Conservation (phyloP, 1,284 basidiomycete species). For the Ceratobasidium sp. region DNA sequence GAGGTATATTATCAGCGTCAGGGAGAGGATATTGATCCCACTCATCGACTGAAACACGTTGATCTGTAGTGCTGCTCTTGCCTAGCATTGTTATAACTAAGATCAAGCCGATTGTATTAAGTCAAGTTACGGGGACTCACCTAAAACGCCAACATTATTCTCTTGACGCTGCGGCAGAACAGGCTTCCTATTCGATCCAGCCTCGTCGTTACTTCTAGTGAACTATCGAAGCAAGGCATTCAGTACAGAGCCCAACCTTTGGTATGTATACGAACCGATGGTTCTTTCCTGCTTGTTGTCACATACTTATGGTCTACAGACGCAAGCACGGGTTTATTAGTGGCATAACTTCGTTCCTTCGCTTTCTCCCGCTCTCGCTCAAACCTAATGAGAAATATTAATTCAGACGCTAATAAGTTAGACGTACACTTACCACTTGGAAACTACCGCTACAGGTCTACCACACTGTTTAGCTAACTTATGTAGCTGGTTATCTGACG, state of each 20-base stretch:
- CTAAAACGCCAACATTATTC: not conserved
- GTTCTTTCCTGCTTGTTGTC: no score
- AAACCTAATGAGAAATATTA: slow-evolving; percentile 5
- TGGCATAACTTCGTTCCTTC: not conserved
- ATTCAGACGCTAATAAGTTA: not conserved
- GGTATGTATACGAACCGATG: no score
- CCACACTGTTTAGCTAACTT: slow-evolving; percentile 2
- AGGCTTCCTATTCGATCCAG: not conserved
- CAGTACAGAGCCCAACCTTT: no score
- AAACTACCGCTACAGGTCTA: not conserved
- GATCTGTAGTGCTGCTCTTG: not conserved
- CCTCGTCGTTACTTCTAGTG: no score
- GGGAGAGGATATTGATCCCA: not conserved
- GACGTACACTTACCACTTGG: slow-evolving; percentile 26
- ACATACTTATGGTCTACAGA: no score
- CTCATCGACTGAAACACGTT: not conserved
- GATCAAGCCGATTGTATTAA: no score
- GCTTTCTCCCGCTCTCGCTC: slow-evolving; percentile 22
- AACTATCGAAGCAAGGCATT: no score
- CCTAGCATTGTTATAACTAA: no score
- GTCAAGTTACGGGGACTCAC: not conserved
- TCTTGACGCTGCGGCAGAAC: not conserved
- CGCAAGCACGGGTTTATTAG: no score
- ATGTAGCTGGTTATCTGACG: slow-evolving; percentile 2
- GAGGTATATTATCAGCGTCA: not conserved